These are phyloP conservation scores for Dalechampia spathulata DNA, from an alignment of 441 rosid species.

Conservation along the genomic window DNA sequence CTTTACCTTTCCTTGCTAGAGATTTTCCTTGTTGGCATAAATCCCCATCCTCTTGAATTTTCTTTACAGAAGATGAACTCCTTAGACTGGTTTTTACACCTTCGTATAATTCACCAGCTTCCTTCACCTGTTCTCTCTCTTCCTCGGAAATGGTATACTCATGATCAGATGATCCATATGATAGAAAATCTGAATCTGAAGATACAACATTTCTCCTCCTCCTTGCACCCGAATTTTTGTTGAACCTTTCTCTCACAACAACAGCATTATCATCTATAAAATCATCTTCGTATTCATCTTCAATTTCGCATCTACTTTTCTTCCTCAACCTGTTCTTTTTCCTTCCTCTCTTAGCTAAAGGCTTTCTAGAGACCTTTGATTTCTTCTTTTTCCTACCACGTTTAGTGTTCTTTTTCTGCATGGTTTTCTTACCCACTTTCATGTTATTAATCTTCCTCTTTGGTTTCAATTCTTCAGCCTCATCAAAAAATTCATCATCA, in stretches of 20 bases:
- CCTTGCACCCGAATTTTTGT: slow-evolving; percentile 28
- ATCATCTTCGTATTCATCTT: slow-evolving; percentile 41
- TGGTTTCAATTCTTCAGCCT: slow-evolving; percentile 51
- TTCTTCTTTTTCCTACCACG: slow-evolving; percentile 37
- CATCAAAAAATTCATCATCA: slow-evolving; percentile 49
- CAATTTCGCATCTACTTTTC: slow-evolving; percentile 37
- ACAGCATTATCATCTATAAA: slow-evolving; percentile 30
- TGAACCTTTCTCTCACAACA: slow-evolving; percentile 36
- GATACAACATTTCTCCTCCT: slow-evolving; percentile 37
- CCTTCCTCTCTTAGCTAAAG: slow-evolving; percentile 33
- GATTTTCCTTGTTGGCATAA: slow-evolving; percentile 36
- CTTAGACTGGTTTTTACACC: slow-evolving; percentile 38
- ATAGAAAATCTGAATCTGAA: slow-evolving; percentile 72
- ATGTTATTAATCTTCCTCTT: slow-evolving; percentile 27
- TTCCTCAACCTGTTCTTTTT: slow-evolving; percentile 35
- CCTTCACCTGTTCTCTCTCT: slow-evolving; percentile 85
- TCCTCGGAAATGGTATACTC: slow-evolving; percentile 93
- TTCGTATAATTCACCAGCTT: slow-evolving; percentile 49
- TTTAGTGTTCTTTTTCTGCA: slow-evolving; percentile 25
- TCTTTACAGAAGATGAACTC: slow-evolving; percentile 40
- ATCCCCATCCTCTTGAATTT: slow-evolving; percentile 35
- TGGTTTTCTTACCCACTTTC: slow-evolving; percentile 30
- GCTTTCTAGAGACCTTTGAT: slow-evolving; percentile 32
- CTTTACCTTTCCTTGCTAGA: slow-evolving; percentile 51
- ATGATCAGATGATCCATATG: slow-evolving; percentile 58